Conservation (phyloP, 2,329 filamentous ascomycete genomes). For the Macroventuria anomochaeta region DNA sequence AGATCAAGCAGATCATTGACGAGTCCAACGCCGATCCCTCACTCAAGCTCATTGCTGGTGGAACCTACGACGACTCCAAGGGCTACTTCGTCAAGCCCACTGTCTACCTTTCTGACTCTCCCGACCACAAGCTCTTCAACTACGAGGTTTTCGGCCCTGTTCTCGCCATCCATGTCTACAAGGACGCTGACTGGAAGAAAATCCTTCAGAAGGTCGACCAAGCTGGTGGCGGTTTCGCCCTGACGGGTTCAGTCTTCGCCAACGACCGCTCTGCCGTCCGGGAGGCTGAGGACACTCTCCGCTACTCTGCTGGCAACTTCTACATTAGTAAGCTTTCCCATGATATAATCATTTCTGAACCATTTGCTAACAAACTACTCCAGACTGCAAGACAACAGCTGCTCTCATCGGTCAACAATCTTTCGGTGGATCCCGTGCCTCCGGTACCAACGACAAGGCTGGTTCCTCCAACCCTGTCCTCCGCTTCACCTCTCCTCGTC, state of each 20-base stretch:
- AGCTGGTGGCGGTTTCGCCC: constrained; percentile 72
- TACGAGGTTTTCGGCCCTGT: constrained; percentile 84
- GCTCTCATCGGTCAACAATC: constrained; percentile 56
- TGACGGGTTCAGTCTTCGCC: constrained; percentile 78
- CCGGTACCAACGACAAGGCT: constrained; percentile 63
- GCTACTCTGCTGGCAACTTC: constrained; percentile 79
- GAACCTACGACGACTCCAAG: constrained; percentile 74
- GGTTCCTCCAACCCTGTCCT: constrained; percentile 58
- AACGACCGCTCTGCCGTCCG: constrained; percentile 69
- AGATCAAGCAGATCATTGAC: constrained; percentile 76
- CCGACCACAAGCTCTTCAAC: constrained; percentile 73
- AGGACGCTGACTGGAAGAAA: constrained; percentile 63
- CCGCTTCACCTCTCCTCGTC: constrained; percentile 61
- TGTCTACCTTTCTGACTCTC: constrained; percentile 74
- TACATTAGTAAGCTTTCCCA: constrained; percentile 65
- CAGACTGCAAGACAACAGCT: constrained; percentile 40
- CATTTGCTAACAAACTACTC: constrained; percentile 7
- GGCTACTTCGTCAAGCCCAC: constrained; percentile 85
- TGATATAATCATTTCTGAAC: background rate
- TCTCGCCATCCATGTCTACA: constrained; percentile 76
- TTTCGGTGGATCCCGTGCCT: constrained; percentile 59
- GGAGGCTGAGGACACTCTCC: constrained; percentile 71
- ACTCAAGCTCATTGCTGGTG: constrained; percentile 74
- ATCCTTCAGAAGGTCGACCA: constrained; percentile 65
- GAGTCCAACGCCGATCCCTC: constrained; percentile 74